Evolutionary conservation across 208 protist genomes (phyloP).

Genomic region (Trypanosoma caninum): DNA sequence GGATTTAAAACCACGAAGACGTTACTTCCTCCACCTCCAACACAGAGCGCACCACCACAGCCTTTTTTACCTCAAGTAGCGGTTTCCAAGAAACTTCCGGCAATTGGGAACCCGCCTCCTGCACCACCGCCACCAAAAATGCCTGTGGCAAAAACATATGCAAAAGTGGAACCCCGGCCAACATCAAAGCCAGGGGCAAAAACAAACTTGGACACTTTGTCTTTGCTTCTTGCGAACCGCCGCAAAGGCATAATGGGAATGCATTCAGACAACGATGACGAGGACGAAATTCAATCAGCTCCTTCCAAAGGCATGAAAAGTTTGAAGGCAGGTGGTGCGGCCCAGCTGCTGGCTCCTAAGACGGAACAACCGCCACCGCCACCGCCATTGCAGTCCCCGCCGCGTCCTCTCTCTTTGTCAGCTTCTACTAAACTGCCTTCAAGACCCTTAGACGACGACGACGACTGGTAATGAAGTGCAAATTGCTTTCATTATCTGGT

Average conservation of each 20-base stretch:
- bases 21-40: constrained; percentile 22
- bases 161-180: background rate
- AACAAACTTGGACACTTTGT: constrained; percentile 26
- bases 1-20: constrained; percentile 25
- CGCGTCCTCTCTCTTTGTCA: too few species aligned
- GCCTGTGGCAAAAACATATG: background rate
- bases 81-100: background rate
- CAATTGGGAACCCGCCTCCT: constrained; percentile 15
- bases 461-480: constrained; percentile 7
- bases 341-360: background rate
- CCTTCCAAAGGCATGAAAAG: constrained; percentile 9
- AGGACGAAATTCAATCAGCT: background rate
- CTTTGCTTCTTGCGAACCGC: constrained; percentile 28
- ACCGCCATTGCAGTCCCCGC: too few species aligned
- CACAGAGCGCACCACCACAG: constrained; percentile 16
- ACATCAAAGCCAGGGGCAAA: constrained; percentile 13
- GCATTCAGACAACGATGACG: constrained; percentile 39
- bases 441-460: constrained; percentile 11
- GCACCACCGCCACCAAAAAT: constrained; percentile 12
- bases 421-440: constrained; percentile 22
- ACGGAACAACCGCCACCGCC: constrained; percentile 8
- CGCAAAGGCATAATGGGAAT: constrained; percentile 30
- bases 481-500: background rate
- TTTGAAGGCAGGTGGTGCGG: background rate
- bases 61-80: constrained; percentile 5